Evolutionary conservation across 345 rosid genomes (phyloP).

Genomic region (Odontarrhena argentea): DNA sequence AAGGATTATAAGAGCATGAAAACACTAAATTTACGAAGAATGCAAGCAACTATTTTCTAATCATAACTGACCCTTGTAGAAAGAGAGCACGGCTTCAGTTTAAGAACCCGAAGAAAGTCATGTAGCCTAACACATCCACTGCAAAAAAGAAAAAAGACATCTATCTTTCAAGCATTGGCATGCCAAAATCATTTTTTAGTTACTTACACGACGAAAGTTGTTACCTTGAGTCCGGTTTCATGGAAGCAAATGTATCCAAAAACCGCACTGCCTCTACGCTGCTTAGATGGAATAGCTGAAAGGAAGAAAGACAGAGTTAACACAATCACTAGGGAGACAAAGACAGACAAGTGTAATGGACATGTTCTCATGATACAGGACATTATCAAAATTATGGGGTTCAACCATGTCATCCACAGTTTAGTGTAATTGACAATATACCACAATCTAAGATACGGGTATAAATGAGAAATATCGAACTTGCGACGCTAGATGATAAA

Average conservation of each 20-base stretch:
- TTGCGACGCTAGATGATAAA: constrained; percentile 29
- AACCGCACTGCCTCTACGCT: constrained; percentile 75
- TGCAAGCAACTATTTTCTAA: neutral
- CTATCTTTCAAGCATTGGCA: constrained; percentile 16
- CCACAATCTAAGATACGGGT: constrained; percentile 12
- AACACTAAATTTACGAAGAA: neutral
- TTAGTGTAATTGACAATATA: constrained; percentile 4
- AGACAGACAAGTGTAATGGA: neutral
- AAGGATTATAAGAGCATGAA: constrained; percentile 5
- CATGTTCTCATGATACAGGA: neutral
- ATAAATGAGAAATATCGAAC: constrained; percentile 30
- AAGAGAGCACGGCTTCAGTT: constrained; percentile 61
- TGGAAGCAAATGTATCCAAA: constrained; percentile 76
- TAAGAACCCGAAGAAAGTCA: constrained; percentile 62
- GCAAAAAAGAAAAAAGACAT: constrained; percentile 35
- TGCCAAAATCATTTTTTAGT: neutral
- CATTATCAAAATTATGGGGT: constrained; percentile 16
- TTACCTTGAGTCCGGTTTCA: constrained; percentile 90
- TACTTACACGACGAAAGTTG: constrained; percentile 28
- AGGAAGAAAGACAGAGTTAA: constrained; percentile 33
- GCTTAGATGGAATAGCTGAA: constrained; percentile 74
- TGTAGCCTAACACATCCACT: constrained; percentile 71
- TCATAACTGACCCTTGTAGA: constrained; percentile 64
- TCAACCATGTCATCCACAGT: neutral
- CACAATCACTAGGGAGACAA: constrained; percentile 26